These are phyloP conservation scores for Hygrophorus pudorinus DNA, from an alignment of 768 basidiomycete genomes.

Conservation along the genomic window DNA sequence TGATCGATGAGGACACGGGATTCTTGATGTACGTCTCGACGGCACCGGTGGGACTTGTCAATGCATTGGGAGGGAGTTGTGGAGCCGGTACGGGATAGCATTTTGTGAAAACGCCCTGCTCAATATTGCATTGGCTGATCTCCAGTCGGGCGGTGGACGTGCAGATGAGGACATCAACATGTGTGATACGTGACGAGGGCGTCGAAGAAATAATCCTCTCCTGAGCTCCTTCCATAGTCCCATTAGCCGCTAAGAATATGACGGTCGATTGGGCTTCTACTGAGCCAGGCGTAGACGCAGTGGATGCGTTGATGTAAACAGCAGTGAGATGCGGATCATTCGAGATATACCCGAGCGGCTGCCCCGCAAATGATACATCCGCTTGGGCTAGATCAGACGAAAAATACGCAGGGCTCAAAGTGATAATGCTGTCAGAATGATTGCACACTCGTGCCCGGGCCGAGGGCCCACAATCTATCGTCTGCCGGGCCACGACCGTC, in stretches of 20 bases:
- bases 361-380: neutral
- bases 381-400: neutral
- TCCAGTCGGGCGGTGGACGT: neutral
- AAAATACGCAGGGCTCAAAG: neutral
- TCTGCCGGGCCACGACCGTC: neutral
- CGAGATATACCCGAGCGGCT: neutral
- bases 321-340: conserved; percentile 2
- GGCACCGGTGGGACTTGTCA: neutral
- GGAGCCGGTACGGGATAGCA: neutral
- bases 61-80: neutral
- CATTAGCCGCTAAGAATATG: conserved; percentile 2
- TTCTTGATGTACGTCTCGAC: neutral
- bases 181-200: neutral
- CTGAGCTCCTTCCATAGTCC: conserved; percentile 2
- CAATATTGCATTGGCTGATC: neutral
- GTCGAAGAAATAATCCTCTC: neutral
- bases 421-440: neutral
- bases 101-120: neutral
- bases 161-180: neutral
- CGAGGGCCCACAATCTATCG: neutral
- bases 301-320: neutral
- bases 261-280: neutral
- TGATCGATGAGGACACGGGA: neutral
- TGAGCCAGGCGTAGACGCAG: neutral
- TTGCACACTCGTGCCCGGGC: neutral